phyloP scores from a whole-genome alignment of 2,329 filamentous ascomycete species.

The Thielaviopsis punctulata region DNA sequence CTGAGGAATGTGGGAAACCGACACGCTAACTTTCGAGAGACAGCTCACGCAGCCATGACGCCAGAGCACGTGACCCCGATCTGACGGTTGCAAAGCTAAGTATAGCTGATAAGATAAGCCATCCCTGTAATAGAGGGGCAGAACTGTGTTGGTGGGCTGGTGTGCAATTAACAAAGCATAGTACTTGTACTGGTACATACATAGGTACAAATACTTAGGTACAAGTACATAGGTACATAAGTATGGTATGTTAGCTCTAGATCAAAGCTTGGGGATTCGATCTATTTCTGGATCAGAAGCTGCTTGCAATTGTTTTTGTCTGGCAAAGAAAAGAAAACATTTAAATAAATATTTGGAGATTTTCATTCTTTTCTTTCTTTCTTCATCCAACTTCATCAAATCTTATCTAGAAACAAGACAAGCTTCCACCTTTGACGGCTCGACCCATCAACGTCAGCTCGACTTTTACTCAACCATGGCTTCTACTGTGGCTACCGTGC shows the following conservation, averaged over 20 bases:
- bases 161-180: neutral
- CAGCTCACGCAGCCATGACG: neutral
- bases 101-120: conserved; percentile 10
- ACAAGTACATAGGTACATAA: too few relatives aligned
- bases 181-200: too few relatives aligned
- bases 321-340: neutral
- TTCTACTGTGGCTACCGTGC: conserved; percentile 1
- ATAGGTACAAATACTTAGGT: neutral
- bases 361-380: neutral
- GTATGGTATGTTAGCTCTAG: neutral
- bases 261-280: neutral
- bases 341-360: neutral
- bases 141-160: neutral
- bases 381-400: neutral
- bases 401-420: too few relatives aligned
- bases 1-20: conserved; percentile 4
- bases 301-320: neutral
- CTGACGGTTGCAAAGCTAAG: neutral
- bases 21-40: neutral
- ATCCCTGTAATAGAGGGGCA: conserved; percentile 3
- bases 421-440: too few relatives aligned
- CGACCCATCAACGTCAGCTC: neutral
- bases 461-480: neutral
- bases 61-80: conserved; percentile 7
- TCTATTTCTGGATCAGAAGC: too few relatives aligned